phyloP scores from a whole-genome alignment of 148 eudicot species.

The Vaccinium vitisidaea region DNA sequence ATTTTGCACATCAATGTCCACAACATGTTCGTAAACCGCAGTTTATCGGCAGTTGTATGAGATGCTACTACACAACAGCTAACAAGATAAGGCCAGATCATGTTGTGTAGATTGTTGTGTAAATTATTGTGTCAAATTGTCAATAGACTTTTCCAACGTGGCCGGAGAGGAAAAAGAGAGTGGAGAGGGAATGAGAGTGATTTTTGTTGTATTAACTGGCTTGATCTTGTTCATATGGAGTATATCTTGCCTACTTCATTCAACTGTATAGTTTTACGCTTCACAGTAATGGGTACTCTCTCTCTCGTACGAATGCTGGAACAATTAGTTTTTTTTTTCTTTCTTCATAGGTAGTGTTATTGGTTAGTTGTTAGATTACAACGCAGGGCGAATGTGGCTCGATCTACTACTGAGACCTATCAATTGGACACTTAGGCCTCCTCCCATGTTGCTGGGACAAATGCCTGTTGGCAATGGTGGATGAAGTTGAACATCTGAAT shows the following conservation, averaged over 20 bases:
- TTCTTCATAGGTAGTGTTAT: no score
- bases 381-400: no score
- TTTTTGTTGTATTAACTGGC: background rate
- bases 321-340: no score
- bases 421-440: no score
- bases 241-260: background rate
- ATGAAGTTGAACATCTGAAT: no score
- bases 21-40: background rate
- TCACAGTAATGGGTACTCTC: background rate
- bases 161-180: background rate
- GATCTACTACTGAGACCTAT: no score
- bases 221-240: constrained; percentile 3
- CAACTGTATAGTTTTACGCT: constrained; percentile 9
- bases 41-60: background rate
- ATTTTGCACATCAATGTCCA: background rate
- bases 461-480: no score
- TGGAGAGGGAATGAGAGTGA: background rate
- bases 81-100: background rate
- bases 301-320: background rate
- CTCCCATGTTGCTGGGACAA: no score
- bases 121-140: background rate
- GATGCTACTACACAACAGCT: background rate
- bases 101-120: background rate
- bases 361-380: no score
- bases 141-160: background rate